Evolutionary conservation across 2,329 filamentous ascomycete genomes (phyloP), one percentile per base, ranked within the genome.

Genomic region (Hymenoscyphus albidus): DNA sequence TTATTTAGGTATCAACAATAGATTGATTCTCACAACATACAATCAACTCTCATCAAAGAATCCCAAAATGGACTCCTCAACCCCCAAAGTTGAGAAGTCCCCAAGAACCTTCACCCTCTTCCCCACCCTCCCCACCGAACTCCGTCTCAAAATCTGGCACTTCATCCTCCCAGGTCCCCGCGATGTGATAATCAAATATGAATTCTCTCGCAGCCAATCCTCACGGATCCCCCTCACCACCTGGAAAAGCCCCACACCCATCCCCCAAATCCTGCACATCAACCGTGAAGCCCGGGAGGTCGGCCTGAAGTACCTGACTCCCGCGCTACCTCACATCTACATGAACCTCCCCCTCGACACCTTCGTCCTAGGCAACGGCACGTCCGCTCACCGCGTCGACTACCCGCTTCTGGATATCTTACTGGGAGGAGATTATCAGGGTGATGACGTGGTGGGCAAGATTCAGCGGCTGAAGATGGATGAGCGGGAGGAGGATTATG

Each of bases 291-390:
- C 70, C 7, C 64, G 70, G 35, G 44, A 31, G 3, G 67, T 69
- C 61, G 66, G 63, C 13, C 56, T 70, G 32, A 66, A 67, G 62
- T 55, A 40, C 10, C 22, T 71, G 67, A 54, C 64, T 63, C 38
- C 54, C 59, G 22, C 62, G 65, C n/a, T 69, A 14, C 18, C 61
- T 32, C 67, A 58, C 22, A 66, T 70, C n/a, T 71, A 71, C 42
- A 63, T 72, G 64, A 59, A 71, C 59, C 69, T 71, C 62, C 16
- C 58, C 1, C 61, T 35, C 2, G 70, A 72, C 40, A 67, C 39
- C 4, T n/a, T 71, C 1, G 62, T 63, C 3, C 67, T 72, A 14
- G 65, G 62, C 4, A 27, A 59, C 44, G 64, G 62, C 27, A n/a
- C 59, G 3, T 32, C 32, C 12, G 48, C 55, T 5, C 6, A 18